Conservation (phyloP, 805 yeast genomes). For the Kregervanrija delftensis region DNA sequence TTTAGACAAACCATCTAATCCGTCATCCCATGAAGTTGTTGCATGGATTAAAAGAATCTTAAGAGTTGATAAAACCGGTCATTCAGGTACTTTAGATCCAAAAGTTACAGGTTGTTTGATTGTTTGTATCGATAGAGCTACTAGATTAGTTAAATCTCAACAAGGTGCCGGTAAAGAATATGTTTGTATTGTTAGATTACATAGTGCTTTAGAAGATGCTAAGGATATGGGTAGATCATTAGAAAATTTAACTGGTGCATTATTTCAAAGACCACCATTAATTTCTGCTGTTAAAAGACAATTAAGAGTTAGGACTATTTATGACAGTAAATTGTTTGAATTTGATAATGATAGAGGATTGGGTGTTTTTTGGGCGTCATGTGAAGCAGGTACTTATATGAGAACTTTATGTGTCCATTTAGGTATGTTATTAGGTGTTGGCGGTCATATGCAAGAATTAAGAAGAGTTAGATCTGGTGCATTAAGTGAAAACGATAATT, state of each 20-base stretch:
- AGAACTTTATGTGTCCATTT: constrained; percentile 97
- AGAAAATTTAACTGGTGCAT: constrained; percentile 96
- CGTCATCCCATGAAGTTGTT: constrained; percentile 98
- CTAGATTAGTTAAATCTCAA: constrained; percentile 95
- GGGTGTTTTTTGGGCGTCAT: constrained; percentile 98
- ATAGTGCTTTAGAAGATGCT: constrained; percentile 85
- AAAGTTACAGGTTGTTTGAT: constrained; percentile 95
- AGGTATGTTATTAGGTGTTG: constrained; percentile 97
- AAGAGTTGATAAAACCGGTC: constrained; percentile 96
- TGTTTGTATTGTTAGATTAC: constrained; percentile 94
- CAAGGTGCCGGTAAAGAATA: constrained; percentile 99
- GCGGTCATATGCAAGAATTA: constrained; percentile 99
- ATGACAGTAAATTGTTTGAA: constrained; percentile 91
- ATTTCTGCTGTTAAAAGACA: constrained; percentile 99
- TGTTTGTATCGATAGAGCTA: constrained; percentile 97
- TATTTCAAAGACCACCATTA: constrained; percentile 98
- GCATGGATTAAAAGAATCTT: constrained; percentile 98
- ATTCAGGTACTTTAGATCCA: constrained; percentile 98
- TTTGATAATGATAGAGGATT: constrained; percentile 95
- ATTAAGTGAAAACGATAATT: constrained; percentile 76
- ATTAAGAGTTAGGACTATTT: constrained; percentile 94
- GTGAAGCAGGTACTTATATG: constrained; percentile 99
- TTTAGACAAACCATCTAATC: constrained; percentile 96
- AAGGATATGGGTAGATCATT: constrained; percentile 78
- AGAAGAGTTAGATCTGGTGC: constrained; percentile 99